These are phyloP conservation scores for Ceratocystis albifundus DNA, from an alignment of 2,329 filamentous ascomycete species.

Conservation along the genomic window DNA sequence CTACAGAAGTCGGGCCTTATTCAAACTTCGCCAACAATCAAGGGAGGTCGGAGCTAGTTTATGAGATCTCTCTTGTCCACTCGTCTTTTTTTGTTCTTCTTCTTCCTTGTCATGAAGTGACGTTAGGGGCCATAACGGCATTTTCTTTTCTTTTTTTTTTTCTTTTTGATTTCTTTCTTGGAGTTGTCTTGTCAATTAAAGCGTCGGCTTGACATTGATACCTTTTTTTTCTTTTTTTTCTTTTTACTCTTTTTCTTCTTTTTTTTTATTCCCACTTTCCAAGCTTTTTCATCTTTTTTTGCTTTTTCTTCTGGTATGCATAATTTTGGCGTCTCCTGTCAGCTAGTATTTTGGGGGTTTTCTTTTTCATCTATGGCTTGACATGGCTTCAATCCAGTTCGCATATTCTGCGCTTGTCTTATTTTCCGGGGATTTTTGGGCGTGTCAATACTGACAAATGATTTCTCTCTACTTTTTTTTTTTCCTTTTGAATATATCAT, in stretches of 20 bases:
- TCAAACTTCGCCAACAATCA: constrained; percentile 18
- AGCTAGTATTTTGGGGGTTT: not conserved
- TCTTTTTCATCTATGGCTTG: constrained; percentile 8
- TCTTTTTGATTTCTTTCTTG: constrained; percentile 10
- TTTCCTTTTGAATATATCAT: constrained; percentile 5
- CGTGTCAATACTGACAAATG: not conserved
- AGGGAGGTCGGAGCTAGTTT: constrained; percentile 25
- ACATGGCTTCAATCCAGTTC: not conserved
- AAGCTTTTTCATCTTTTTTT: not conserved
- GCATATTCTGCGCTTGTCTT: not conserved
- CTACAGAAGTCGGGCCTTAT: constrained; percentile 29
- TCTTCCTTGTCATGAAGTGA: constrained; percentile 20
- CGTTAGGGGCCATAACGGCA: not conserved
- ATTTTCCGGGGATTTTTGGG: not conserved
- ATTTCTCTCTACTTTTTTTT: constrained; percentile 7
- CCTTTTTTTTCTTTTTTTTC: not conserved
- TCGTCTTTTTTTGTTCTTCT: constrained; percentile 19
- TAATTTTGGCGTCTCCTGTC: constrained; percentile 15
- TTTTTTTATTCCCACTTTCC: constrained; percentile 4
- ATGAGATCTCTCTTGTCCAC: constrained; percentile 16
- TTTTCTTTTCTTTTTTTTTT: constrained; percentile 24
- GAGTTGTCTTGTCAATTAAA: too few relatives aligned
- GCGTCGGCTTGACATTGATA: too few relatives aligned
- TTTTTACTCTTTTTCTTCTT: constrained; percentile 9
- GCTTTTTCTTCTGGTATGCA: constrained; percentile 2